phyloP scores from a whole-genome alignment of 2,329 filamentous ascomycete species.

The Beauveria sp. region DNA sequence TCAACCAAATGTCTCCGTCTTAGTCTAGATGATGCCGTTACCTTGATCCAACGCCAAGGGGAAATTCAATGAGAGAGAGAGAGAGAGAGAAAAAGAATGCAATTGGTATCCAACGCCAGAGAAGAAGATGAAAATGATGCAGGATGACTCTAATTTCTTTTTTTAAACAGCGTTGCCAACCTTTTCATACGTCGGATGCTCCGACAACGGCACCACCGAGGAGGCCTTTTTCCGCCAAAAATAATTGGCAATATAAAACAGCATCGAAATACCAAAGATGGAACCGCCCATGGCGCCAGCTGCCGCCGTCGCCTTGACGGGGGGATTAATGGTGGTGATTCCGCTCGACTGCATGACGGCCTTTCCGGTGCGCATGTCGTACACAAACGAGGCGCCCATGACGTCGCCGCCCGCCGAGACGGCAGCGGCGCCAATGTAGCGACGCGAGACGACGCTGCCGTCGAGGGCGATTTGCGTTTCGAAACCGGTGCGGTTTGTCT shows the following conservation, averaged over 20 bases:
- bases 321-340: conserved; percentile 14
- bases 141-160: background rate
- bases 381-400: conserved; percentile 20
- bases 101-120: conserved; percentile 9
- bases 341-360: conserved; percentile 18
- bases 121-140: background rate
- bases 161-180: conserved; percentile 3
- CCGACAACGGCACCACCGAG: background rate
- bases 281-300: conserved; percentile 12
- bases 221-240: conserved; percentile 9
- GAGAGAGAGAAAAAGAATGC: background rate
- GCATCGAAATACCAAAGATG: conserved; percentile 12
- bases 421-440: conserved; percentile 21
- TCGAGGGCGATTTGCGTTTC: conserved; percentile 19
- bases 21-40: background rate
- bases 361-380: conserved; percentile 20
- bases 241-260: conserved; percentile 11
- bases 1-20: background rate
- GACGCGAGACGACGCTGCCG: conserved; percentile 6
- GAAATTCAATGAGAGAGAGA: background rate
- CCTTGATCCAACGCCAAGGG: conserved; percentile 5
- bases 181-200: conserved; percentile 6
- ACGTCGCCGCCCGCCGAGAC: conserved; percentile 18
- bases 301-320: conserved; percentile 9
- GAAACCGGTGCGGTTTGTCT: conserved; percentile 21